A percentile compares a stretch with the other conserved stretches of the same genome.
phyloP scores from a whole-genome alignment of 2,329 filamentous ascomycete species.

The Colletotrichum falcatum region DNA sequence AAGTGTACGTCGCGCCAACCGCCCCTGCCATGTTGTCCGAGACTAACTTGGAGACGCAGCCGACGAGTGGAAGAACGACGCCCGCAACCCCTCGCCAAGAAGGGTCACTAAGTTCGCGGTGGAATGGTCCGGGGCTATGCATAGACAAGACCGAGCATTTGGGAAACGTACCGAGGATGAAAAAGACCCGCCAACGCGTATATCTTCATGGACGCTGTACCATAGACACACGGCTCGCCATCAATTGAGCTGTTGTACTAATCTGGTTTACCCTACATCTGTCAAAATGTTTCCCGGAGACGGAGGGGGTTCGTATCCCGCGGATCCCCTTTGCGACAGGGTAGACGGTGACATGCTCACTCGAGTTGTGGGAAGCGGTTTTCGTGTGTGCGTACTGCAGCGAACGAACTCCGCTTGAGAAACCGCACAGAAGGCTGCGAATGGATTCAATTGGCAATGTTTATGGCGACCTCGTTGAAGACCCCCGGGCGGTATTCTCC shows the following conservation, averaged over 20 bases:
- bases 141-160: slow-evolving; percentile 23
- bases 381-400: too few relatives aligned
- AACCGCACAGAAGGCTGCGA: not conserved
- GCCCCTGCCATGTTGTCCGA: slow-evolving; percentile 24
- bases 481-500: not conserved
- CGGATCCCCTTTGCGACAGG: too few relatives aligned
- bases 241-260: slow-evolving; percentile 41
- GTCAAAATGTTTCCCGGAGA: not conserved
- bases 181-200: slow-evolving; percentile 25
- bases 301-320: not conserved
- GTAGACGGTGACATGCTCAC: not conserved
- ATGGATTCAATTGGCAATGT: not conserved
- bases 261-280: slow-evolving; percentile 13
- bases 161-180: slow-evolving; percentile 10
- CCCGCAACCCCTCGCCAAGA: slow-evolving; percentile 79
- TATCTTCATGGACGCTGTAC: slow-evolving; percentile 38
- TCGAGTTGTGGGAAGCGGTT: too few relatives aligned
- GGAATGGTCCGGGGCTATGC: slow-evolving; percentile 36
- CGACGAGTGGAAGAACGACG: slow-evolving; percentile 97
- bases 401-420: too few relatives aligned
- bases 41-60: slow-evolving; percentile 63
- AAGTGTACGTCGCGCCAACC: slow-evolving; percentile 68
- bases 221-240: slow-evolving; percentile 42
- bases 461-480: not conserved
- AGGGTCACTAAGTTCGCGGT: slow-evolving; percentile 56